Base-by-base conservation (phyloP, 1,284 basidiomycete species). In the Melampsora larici-populina region DNA sequence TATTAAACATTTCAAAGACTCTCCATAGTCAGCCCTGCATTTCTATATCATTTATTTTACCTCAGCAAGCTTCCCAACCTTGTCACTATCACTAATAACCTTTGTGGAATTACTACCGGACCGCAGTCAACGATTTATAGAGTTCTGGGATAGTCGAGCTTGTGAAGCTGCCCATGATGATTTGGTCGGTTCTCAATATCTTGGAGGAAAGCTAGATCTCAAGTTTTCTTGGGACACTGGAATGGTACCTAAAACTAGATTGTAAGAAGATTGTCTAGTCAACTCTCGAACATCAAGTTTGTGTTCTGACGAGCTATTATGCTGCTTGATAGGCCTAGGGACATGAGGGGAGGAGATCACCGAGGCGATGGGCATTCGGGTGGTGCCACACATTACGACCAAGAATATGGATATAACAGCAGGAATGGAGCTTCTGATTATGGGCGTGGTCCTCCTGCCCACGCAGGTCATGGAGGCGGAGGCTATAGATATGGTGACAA, bases 181-280 rank as follows among this genome's bases (percentile, higher is more conserved):
- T 43, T 86, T 97, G 81, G 87, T 91, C 66, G 90, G 91, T 75
- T 88, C 91, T 83, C 86, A 88, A 0, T 87, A 94, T 78, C 89
- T 92, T 82, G 93, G 93, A 81, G 94, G 95, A 21, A 88, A 90
- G 0, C 90, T 97, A 88, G 91, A 94, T 66, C 89, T 98, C 69
- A 87, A 89, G 1, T 93, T 91, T 81, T 90, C 91, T n/a, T 97
- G 93, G 90, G 94, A 97, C 80, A 79, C 81, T 7, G 79, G 80
- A 40, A 81, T 80, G 58, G 80, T 81, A 26, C 82, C 81, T 24
- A 80, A 81, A 63, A 64, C 79, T 5, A 80, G 81, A 15, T 80
- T 80, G 69, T 81, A 79, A 68, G 79, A 80, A 29, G 70, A 6
- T 71, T 31, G 85, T 85, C 49, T 86, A 86, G 46, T 86, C 85